Conservation (phyloP, 2,329 filamentous ascomycete genomes). For the Pseudonectria buxi region DNA sequence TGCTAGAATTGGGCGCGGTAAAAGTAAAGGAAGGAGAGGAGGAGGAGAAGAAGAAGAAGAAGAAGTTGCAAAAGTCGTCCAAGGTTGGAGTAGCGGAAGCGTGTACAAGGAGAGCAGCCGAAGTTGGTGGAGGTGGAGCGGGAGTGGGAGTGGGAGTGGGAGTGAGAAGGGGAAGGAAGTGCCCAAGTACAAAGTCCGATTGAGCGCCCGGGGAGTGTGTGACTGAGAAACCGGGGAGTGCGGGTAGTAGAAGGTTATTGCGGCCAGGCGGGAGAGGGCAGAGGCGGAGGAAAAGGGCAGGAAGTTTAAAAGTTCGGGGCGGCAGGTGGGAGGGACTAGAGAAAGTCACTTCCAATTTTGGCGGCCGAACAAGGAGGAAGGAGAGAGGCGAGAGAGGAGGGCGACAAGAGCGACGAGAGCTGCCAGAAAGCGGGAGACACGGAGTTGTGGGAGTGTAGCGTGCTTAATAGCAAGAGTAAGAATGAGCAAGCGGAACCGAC, state of each 20-base stretch:
- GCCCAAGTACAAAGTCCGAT: background rate
- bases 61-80: background rate
- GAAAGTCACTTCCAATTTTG: too few species aligned
- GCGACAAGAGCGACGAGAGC: background rate
- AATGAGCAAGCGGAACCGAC: too few species aligned
- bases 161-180: conserved; percentile 10
- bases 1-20: background rate
- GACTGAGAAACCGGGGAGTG: conserved; percentile 6
- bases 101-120: background rate
- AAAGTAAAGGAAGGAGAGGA: background rate
- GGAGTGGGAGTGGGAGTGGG: background rate
- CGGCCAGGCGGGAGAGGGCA: too few species aligned
- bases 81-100: background rate
- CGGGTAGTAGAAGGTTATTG: too few species aligned
- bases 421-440: background rate
- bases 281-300: too few species aligned
- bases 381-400: background rate
- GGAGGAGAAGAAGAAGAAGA: background rate
- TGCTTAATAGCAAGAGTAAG: too few species aligned
- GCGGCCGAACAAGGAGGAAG: background rate
- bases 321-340: too few species aligned
- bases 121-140: too few species aligned
- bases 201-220: conserved; percentile 12
- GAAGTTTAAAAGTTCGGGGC: too few species aligned
- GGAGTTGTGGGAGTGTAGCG: too few species aligned